A percentile compares a stretch with the other conserved stretches of the same genome.
Evolutionary conservation across 1,284 basidiomycete species (phyloP).

Genomic region (Termitomyces sp.): DNA sequence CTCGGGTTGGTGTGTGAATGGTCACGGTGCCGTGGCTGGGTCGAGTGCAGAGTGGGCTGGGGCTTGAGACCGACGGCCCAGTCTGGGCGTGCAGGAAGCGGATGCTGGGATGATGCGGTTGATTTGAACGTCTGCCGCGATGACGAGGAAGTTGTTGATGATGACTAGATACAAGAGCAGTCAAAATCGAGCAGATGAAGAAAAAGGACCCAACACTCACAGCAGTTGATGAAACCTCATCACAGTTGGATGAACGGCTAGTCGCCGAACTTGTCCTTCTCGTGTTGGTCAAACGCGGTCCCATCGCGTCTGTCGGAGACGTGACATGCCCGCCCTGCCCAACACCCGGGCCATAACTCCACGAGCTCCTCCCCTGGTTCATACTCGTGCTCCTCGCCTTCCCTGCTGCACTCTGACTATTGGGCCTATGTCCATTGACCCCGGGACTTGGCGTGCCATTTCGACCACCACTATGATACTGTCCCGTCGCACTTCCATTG

Average conservation of each 20-base stretch:
- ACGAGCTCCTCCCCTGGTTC: constrained; percentile 38
- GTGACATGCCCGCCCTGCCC: constrained; percentile 35
- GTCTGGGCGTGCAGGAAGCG: constrained; percentile 73
- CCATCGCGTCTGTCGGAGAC: constrained; percentile 43
- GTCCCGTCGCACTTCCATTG: constrained; percentile 22
- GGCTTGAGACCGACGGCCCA: constrained; percentile 81
- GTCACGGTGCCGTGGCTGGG: constrained; percentile 42
- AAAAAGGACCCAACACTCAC: constrained; percentile 41
- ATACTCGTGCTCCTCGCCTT: constrained; percentile 30
- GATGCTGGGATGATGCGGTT: constrained; percentile 67
- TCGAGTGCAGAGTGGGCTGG: constrained; percentile 53
- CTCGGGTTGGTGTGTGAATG: constrained; percentile 27
- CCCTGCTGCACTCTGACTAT: constrained; percentile 14
- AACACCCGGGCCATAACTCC: constrained; percentile 66
- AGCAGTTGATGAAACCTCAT: constrained; percentile 68
- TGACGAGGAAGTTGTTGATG: constrained; percentile 72
- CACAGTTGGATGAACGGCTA: constrained; percentile 53
- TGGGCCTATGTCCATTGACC: constrained; percentile 18
- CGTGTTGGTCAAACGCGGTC: constrained; percentile 54
- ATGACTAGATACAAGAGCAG: constrained; percentile 38
- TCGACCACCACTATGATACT: constrained; percentile 1
- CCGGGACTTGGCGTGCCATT: constrained; percentile 4
- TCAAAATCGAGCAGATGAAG: neutral
- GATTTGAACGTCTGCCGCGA: constrained; percentile 71
- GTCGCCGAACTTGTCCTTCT: constrained; percentile 45